These are phyloP conservation scores for Thuja plicata DNA, from an alignment of 83 land plant genomes.

Conservation along the genomic window DNA sequence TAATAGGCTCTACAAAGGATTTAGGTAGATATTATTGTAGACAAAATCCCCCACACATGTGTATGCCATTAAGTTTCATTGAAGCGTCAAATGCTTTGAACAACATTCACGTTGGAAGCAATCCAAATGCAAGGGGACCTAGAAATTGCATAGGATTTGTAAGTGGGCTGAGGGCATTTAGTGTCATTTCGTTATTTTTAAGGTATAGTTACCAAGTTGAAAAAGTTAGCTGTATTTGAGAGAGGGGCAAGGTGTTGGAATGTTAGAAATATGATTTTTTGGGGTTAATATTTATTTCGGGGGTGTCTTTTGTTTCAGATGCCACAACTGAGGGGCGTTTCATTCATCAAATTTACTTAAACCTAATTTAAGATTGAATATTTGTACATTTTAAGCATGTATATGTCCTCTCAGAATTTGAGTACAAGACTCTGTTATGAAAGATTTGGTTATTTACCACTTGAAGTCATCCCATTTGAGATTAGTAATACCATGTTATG, in stretches of 20 bases:
- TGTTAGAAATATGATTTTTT: background rate
- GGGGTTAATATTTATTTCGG: too few species aligned
- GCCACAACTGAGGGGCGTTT: too few species aligned
- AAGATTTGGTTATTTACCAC: too few species aligned
- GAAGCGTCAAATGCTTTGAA: background rate
- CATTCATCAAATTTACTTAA: too few species aligned
- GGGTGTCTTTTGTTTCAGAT: too few species aligned
- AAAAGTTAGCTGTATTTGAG: background rate
- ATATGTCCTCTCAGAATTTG: too few species aligned
- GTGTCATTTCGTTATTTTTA: too few species aligned
- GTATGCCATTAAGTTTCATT: background rate
- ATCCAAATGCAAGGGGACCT: background rate
- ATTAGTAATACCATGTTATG: background rate
- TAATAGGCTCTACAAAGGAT: background rate
- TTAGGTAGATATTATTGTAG: background rate
- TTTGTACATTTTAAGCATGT: too few species aligned
- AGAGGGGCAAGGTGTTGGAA: background rate
- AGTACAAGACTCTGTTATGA: too few species aligned
- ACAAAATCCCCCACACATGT: background rate
- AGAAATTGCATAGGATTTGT: background rate
- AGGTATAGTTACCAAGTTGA: background rate
- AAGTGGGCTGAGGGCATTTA: background rate
- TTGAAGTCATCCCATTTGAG: too few species aligned
- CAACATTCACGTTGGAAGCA: background rate
- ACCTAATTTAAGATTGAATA: too few species aligned